Percentiles rank a stretch among this genome's conserved stretches.
Conservation (phyloP, 169 alveolate genomes). For the Sarcocystis neurona region DNA sequence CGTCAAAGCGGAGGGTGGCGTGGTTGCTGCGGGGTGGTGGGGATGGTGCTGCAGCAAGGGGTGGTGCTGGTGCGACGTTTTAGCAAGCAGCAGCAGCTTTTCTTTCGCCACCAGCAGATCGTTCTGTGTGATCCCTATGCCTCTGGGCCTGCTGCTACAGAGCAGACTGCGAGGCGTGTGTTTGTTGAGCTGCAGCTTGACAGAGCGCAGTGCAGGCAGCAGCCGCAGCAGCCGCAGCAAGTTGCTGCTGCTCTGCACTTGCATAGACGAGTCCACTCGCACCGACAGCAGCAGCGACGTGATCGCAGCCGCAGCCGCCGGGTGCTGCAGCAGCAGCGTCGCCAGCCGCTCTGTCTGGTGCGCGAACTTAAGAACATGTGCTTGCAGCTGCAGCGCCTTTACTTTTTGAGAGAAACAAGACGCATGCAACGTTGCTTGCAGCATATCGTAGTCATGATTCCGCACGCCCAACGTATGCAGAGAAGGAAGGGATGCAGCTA, state of each 20-base stretch:
- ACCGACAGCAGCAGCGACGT: not conserved
- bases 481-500: not conserved
- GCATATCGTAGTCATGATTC: conserved; percentile 2
- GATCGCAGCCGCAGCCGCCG: not conserved
- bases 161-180: not conserved
- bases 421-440: not conserved
- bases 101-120: too few relatives aligned
- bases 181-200: not conserved
- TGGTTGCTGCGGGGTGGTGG: too few relatives aligned
- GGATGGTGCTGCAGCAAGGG: too few relatives aligned
- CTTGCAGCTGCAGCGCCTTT: not conserved
- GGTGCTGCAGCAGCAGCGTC: not conserved
- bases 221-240: not conserved
- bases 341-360: not conserved
- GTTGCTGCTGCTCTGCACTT: conserved; percentile 13
- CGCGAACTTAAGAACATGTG: not conserved
- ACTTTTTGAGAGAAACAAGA: not conserved
- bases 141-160: not conserved
- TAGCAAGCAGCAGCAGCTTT: too few relatives aligned
- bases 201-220: not conserved
- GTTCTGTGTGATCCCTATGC: too few relatives aligned
- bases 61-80: too few relatives aligned
- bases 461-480: not conserved
- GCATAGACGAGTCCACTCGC: not conserved
- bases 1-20: too few relatives aligned